A percentile compares a stretch with the other conserved stretches of the same genome.
Conservation (phyloP, 1,284 basidiomycete genomes). For the Sparassis latifolia region DNA sequence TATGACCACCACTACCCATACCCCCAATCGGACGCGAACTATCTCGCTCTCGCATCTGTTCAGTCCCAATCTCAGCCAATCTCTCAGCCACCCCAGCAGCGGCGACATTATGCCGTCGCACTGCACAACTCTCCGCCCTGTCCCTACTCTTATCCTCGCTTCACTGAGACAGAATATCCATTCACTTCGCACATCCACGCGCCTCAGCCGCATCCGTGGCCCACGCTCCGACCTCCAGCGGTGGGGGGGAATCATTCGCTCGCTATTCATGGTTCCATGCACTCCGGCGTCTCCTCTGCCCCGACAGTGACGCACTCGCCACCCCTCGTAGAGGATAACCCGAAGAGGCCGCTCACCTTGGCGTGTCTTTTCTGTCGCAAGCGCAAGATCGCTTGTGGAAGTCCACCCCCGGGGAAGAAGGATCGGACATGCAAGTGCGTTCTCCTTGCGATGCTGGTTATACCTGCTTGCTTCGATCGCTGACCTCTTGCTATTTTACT, state of each 20-base stretch:
- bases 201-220: background rate
- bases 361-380: conserved; percentile 40
- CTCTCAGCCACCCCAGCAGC: too few species aligned
- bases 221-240: background rate
- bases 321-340: conserved; percentile 25
- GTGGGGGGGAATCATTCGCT: background rate
- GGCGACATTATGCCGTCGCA: conserved; percentile 1
- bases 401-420: conserved; percentile 27
- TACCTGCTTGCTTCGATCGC: conserved; percentile 2
- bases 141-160: conserved; percentile 12
- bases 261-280: background rate
- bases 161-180: background rate
- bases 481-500: background rate
- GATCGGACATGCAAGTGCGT: conserved; percentile 38
- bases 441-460: background rate
- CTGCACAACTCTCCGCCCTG: conserved; percentile 12
- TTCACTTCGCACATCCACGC: background rate
- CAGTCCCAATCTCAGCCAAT: too few species aligned
- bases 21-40: too few species aligned
- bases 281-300: conserved; percentile 12
- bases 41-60: too few species aligned
- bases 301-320: conserved; percentile 14
- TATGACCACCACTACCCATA: too few species aligned
- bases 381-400: conserved; percentile 40
- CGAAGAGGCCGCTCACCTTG: conserved; percentile 34